Evolutionary conservation across 202 grass and related monocot genomes (phyloP).

Genomic region (Dendrocalamus latiflorus): DNA sequence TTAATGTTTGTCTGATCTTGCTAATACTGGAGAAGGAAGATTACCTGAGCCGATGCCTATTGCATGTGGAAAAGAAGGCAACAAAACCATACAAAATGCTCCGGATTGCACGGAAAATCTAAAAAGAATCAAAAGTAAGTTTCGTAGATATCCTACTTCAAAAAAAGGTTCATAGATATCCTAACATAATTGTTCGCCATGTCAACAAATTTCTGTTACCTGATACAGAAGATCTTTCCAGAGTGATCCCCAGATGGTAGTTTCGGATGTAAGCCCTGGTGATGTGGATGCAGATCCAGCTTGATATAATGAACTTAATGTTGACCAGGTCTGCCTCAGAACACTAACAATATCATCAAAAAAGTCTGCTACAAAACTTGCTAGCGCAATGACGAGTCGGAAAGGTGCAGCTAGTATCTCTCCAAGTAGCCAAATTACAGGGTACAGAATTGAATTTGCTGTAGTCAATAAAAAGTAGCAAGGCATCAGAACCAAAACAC

Average conservation of each 20-base stretch:
- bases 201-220: conserved; percentile 37
- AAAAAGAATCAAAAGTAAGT: conserved; percentile 18
- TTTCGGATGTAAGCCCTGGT: conserved; percentile 51
- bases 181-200: background rate
- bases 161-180: background rate
- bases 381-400: conserved; percentile 39
- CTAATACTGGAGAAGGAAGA: background rate
- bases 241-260: conserved; percentile 51
- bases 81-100: conserved; percentile 92
- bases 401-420: conserved; percentile 68
- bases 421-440: conserved; percentile 56
- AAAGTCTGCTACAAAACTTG: conserved; percentile 47
- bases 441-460: conserved; percentile 71
- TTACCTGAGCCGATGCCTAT: conserved; percentile 95
- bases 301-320: conserved; percentile 64
- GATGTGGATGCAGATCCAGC: conserved; percentile 46
- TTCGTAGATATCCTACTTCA: background rate
- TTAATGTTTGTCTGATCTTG: background rate
- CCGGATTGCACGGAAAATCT: conserved; percentile 80
- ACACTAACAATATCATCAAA: conserved; percentile 49
- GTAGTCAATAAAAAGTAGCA: conserved; percentile 20
- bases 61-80: conserved; percentile 88
- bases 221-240: conserved; percentile 98
- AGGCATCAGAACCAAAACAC: conserved; percentile 26
- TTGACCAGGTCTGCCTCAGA: conserved; percentile 56